Percentiles rank a stretch among this genome's conserved stretches.
phyloP scores from a whole-genome alignment of 2,329 filamentous ascomycete species.

The Epichloe sylvatica region DNA sequence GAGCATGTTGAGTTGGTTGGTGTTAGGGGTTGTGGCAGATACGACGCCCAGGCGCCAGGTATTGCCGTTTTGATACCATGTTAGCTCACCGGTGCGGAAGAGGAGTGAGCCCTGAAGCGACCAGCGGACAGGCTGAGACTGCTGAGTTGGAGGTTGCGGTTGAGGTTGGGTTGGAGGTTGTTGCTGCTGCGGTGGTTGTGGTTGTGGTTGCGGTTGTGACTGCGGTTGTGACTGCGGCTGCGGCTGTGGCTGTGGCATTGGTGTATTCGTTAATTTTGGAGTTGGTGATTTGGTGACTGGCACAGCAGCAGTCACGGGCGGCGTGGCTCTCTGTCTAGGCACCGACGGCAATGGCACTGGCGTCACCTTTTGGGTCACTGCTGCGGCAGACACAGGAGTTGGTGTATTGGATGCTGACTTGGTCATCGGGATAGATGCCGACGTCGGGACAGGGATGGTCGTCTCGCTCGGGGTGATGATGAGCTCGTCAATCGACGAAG shows the following conservation, averaged over 20 bases:
- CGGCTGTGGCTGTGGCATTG: slow-evolving; percentile 2
- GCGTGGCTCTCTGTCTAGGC: slow-evolving; percentile 21
- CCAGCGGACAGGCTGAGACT: slow-evolving; percentile 14
- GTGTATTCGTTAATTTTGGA: slow-evolving; percentile 5
- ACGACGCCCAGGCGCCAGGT: slow-evolving; percentile 37
- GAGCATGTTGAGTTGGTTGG: slow-evolving; percentile 23
- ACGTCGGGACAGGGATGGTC: slow-evolving; percentile 4
- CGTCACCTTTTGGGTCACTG: slow-evolving; percentile 17
- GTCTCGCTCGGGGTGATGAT: slow-evolving; percentile 8
- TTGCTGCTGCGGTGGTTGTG: background rate
- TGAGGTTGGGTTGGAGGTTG: slow-evolving; percentile 8
- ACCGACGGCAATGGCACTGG: slow-evolving; percentile 24
- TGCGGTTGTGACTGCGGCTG: background rate
- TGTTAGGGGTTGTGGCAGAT: slow-evolving; percentile 14
- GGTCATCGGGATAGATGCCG: slow-evolving; percentile 2
- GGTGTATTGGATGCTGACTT: slow-evolving; percentile 3
- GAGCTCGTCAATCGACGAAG: slow-evolving; percentile 12
- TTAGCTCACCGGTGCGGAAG: slow-evolving; percentile 35
- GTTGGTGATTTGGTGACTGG: slow-evolving; percentile 1
- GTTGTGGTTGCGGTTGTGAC: slow-evolving; percentile 1
- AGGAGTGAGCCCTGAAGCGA: slow-evolving; percentile 21
- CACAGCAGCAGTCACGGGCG: slow-evolving; percentile 10
- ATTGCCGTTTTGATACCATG: slow-evolving; percentile 34
- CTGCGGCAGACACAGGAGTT: slow-evolving; percentile 3
- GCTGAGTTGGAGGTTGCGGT: slow-evolving; percentile 4